Percentiles rank a stretch among this genome's conserved stretches.
These are phyloP conservation scores for Selenicereus undatus DNA, from an alignment of 148 eudicot species.

Conservation along the genomic window DNA sequence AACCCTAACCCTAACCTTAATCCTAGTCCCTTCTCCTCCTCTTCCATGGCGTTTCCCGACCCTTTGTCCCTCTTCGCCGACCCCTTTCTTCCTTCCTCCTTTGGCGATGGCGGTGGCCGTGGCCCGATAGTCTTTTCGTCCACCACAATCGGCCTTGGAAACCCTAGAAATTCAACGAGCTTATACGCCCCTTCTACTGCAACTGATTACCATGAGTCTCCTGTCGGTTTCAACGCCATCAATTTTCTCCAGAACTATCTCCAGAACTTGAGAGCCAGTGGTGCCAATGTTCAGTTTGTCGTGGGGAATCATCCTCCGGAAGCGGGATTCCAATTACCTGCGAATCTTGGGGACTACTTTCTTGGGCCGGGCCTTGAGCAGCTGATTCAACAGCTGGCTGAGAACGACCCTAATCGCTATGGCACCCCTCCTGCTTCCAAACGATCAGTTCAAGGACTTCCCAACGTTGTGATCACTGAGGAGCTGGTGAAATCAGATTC, in stretches of 20 bases:
- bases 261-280: slow-evolving; percentile 28
- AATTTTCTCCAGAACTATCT: slow-evolving; percentile 35
- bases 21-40: slow-evolving; percentile 12
- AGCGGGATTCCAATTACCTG: slow-evolving; percentile 24
- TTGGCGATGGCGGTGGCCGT: slow-evolving; percentile 8
- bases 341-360: slow-evolving; percentile 63
- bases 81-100: slow-evolving; percentile 13
- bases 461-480: slow-evolving; percentile 34
- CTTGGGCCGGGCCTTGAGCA: slow-evolving; percentile 69
- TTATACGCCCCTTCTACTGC: slow-evolving; percentile 21
- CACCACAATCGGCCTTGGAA: neutral
- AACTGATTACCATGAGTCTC: neutral
- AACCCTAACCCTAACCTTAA: slow-evolving; percentile 15
- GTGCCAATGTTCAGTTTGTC: slow-evolving; percentile 39
- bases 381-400: slow-evolving; percentile 59
- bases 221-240: slow-evolving; percentile 30
- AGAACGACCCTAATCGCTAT: slow-evolving; percentile 68
- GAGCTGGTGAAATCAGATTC: slow-evolving; percentile 40
- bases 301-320: slow-evolving; percentile 28
- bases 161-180: slow-evolving; percentile 14
- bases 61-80: slow-evolving; percentile 10
- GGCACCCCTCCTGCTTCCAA: slow-evolving; percentile 73
- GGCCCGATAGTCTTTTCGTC: slow-evolving; percentile 11
- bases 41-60: slow-evolving; percentile 15
- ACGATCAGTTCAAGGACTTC: slow-evolving; percentile 40